Percentiles rank a stretch among this genome's conserved stretches.
phyloP scores from a whole-genome alignment of 2,329 filamentous ascomycete genomes.

The Zymoseptoria crescenta region DNA sequence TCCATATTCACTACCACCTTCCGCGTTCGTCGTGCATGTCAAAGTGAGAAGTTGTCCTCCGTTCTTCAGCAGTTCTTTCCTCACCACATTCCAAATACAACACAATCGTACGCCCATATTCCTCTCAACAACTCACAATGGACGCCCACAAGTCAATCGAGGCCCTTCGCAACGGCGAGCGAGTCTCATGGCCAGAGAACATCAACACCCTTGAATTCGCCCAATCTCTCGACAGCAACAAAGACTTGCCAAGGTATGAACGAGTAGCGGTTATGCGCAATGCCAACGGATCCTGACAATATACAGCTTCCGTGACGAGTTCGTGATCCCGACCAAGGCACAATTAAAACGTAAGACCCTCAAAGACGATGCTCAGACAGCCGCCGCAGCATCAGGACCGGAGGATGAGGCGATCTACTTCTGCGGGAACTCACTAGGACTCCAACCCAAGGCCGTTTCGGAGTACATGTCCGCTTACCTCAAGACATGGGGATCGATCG shows the following conservation, averaged over 20 bases:
- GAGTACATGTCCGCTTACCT: constrained; percentile 63
- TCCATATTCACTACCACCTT: neutral
- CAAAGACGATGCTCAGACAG: constrained; percentile 18
- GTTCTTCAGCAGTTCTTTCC: neutral
- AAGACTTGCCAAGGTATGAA: constrained; percentile 7
- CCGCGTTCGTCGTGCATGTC: neutral
- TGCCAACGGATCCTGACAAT: neutral
- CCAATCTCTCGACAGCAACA: constrained; percentile 17
- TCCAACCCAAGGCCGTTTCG: constrained; percentile 64
- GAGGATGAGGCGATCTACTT: constrained; percentile 61
- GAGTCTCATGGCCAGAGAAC: constrained; percentile 17
- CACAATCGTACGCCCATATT: neutral
- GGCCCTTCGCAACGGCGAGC: constrained; percentile 20
- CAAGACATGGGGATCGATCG: constrained; percentile 75
- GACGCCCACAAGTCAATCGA: constrained; percentile 17
- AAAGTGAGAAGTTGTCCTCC: neutral
- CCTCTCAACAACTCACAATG: constrained; percentile 12
- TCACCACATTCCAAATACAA: neutral
- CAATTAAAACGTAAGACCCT: constrained; percentile 60
- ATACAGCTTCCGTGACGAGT: constrained; percentile 42
- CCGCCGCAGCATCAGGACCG: constrained; percentile 8
- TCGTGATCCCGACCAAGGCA: constrained; percentile 65
- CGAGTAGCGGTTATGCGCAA: neutral
- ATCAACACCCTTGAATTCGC: constrained; percentile 23
- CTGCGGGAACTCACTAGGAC: constrained; percentile 80